Percentiles rank a stretch among this genome's conserved stretches.
Conservation (phyloP, 768 basidiomycete species). For the Crucibulum laeve region DNA sequence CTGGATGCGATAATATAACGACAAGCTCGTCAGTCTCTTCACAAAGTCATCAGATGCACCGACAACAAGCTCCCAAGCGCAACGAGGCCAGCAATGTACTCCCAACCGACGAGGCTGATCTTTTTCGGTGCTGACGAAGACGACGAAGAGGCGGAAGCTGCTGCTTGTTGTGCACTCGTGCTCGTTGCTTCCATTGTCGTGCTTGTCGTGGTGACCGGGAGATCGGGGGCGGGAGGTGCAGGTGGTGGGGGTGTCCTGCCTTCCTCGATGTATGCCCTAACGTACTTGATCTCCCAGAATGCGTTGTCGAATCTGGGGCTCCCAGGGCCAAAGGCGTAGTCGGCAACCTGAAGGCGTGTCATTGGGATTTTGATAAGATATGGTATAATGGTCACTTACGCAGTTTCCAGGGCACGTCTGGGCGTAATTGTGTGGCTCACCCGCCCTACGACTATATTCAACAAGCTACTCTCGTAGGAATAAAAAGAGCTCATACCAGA, state of each 20-base stretch:
- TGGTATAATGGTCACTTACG: constrained; percentile 19
- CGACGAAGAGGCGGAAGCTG: no score
- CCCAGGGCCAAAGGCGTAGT: constrained; percentile 45
- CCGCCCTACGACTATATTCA: constrained; percentile 27
- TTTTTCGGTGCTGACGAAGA: no score
- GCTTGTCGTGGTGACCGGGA: no score
- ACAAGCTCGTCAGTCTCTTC: no score
- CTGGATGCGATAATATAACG: no score
- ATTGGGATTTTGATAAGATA: neutral
- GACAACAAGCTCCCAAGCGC: no score
- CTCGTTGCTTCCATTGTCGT: no score
- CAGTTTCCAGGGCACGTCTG: constrained; percentile 40
- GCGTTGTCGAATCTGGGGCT: constrained; percentile 42
- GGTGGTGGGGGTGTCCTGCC: constrained; percentile 10
- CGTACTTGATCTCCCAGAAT: constrained; percentile 56
- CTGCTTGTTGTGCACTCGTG: no score
- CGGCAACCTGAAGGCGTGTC: constrained; percentile 17
- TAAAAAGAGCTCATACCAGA: constrained; percentile 20
- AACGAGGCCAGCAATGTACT: no score
- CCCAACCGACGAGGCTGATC: no score
- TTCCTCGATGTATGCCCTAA: constrained; percentile 50
- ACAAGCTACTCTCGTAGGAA: neutral
- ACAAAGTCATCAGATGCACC: no score
- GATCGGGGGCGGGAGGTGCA: constrained; percentile 1
- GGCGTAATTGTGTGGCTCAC: constrained; percentile 35